Base-by-base conservation (phyloP, 495 filamentous ascomycete genomes). In the Hypoxylon perforatum region DNA sequence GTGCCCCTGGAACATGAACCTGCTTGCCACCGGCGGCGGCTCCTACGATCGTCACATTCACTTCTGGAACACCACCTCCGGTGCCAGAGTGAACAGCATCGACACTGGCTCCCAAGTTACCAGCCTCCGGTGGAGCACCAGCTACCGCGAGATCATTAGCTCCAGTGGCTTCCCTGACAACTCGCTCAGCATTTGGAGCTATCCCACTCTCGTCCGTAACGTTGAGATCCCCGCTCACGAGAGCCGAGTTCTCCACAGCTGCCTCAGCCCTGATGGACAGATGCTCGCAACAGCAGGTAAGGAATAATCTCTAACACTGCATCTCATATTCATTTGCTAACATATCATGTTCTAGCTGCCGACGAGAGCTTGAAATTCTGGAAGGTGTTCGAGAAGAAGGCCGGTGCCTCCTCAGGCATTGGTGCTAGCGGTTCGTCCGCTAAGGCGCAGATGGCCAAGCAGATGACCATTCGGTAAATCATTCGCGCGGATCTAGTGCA, bases 341-440 rank as follows among this genome's bases (percentile, higher is more conserved):
- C 65, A 47, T 56, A 19, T 50, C 15, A 9, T 15, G 33, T 25
- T 14, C 52, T 48, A 79, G 92, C 93, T 57, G 93, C 93, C 15
- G 95, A 99, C 73, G 95, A 99, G 85, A 93, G 88, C 74, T 84
- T 99, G 75, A 99, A 99, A 78, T 99, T 99, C 86, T 99, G 95
- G 95, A 99, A 98, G 88, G 80, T 98, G 65, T 99, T 99, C 69
- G 95, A 99, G 85, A 97, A 96, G 87, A 97, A 97, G 85, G 79
- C 93, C 19, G 94, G 93, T 25, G 80, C 86, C 11, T 75, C 86
- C 38, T 69, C 80, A 12, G 82, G 88, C 36, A 82, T 84, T 17
- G 84, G 85, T 59, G 90, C 89, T 68, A 76, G 80, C 46, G 88
- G 85, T 9, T 59, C 81, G 11, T 80, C 80, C 7, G 61, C 48